Evolutionary conservation across 768 basidiomycete species (phyloP).

Genomic region (Agrocybe praecox): DNA sequence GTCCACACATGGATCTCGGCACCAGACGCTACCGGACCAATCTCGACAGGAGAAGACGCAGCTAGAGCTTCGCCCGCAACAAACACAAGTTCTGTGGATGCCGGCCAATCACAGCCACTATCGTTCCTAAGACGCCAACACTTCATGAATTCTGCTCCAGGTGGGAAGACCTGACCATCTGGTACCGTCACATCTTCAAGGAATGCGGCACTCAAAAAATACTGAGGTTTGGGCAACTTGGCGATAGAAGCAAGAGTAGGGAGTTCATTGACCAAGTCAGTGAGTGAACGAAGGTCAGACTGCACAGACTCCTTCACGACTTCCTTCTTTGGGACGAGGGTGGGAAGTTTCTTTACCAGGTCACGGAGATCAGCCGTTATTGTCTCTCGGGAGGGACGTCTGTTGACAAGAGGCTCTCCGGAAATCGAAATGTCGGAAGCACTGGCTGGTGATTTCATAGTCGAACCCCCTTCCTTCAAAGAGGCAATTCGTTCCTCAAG

Average conservation of each 20-base stretch:
- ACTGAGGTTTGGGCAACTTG: slow-evolving; percentile 6
- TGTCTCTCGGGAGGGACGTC: slow-evolving; percentile 16
- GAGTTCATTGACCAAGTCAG: slow-evolving; percentile 29
- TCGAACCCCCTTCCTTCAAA: background rate
- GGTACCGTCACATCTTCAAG: slow-evolving; percentile 70
- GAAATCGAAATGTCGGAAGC: slow-evolving; percentile 28
- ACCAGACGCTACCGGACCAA: slow-evolving; percentile 63
- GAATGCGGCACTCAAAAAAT: slow-evolving; percentile 53
- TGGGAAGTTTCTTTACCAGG: slow-evolving; percentile 5
- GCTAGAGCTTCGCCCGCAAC: slow-evolving; percentile 62
- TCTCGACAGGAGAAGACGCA: slow-evolving; percentile 19
- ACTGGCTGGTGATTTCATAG: background rate
- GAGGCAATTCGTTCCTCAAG: slow-evolving; percentile 14
- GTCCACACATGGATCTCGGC: slow-evolving; percentile 67
- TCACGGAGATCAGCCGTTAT: slow-evolving; percentile 5
- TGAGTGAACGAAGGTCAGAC: slow-evolving; percentile 1
- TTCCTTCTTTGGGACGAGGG: slow-evolving; percentile 12
- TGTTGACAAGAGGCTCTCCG: slow-evolving; percentile 28
- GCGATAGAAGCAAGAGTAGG: slow-evolving; percentile 5
- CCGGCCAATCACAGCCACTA: slow-evolving; percentile 66
- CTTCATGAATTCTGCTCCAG: slow-evolving; percentile 86
- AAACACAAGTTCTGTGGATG: slow-evolving; percentile 65
- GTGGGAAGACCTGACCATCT: slow-evolving; percentile 77
- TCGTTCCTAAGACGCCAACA: slow-evolving; percentile 78
- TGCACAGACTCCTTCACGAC: background rate